Evolutionary conservation across 1,284 basidiomycete genomes (phyloP).

Genomic region (Sporisorium reilianum): DNA sequence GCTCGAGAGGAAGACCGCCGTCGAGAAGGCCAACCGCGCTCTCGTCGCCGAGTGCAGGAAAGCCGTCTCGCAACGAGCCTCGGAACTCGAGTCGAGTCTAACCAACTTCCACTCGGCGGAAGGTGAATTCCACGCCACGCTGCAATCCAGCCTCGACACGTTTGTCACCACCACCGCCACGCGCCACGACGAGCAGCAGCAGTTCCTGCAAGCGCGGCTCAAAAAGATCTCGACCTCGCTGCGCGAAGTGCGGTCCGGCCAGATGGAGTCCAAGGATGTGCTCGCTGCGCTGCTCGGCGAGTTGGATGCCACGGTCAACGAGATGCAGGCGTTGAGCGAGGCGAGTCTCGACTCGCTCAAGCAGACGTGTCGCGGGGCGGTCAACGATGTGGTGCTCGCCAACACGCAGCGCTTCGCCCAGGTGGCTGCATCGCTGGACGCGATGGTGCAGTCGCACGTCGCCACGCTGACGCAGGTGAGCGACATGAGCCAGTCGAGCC

Average conservation of each 20-base stretch:
- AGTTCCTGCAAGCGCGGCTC: slow-evolving; percentile 64
- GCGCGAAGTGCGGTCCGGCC: slow-evolving; percentile 30
- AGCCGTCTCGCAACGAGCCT: slow-evolving; percentile 74
- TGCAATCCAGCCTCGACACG: slow-evolving; percentile 66
- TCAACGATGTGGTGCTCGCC: slow-evolving; percentile 64
- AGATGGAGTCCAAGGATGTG: slow-evolving; percentile 71
- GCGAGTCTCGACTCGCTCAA: slow-evolving; percentile 71
- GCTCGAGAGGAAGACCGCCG: slow-evolving; percentile 80
- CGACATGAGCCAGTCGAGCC: slow-evolving; percentile 73
- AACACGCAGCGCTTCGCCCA: slow-evolving; percentile 40
- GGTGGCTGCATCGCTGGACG: slow-evolving; percentile 67
- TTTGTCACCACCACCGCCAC: slow-evolving; percentile 73
- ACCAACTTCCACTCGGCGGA: slow-evolving; percentile 77
- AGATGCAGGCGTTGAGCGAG: slow-evolving; percentile 75
- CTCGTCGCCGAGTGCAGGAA: slow-evolving; percentile 77
- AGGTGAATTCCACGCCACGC: slow-evolving; percentile 73
- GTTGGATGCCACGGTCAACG: slow-evolving; percentile 75
- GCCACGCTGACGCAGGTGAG: slow-evolving; percentile 75
- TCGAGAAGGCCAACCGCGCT: slow-evolving; percentile 78
- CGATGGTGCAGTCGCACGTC: slow-evolving; percentile 73
- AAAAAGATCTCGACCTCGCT: slow-evolving; percentile 26
- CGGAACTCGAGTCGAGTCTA: slow-evolving; percentile 75
- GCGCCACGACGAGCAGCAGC: slow-evolving; percentile 74
- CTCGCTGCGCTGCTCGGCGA: slow-evolving; percentile 76
- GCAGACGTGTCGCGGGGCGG: slow-evolving; percentile 67